Evolutionary conservation across 2,329 filamentous ascomycete genomes (phyloP).

Genomic region (Monosporascus sp.): DNA sequence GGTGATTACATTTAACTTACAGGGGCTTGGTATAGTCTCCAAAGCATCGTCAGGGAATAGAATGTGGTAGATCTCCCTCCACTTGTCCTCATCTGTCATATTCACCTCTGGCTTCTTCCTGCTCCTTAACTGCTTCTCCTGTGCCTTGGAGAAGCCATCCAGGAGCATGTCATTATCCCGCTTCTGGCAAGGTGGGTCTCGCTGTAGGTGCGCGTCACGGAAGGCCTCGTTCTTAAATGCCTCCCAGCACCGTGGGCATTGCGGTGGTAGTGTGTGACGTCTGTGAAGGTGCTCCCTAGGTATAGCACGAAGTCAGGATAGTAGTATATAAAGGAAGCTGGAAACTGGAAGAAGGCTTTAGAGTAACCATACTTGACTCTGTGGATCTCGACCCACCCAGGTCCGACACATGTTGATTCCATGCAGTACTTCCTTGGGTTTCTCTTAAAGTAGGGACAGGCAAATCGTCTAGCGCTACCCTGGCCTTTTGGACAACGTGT

Average conservation of each 20-base stretch:
- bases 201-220: neutral
- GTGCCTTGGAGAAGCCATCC: neutral
- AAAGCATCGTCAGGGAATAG: neutral
- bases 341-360: too few relatives aligned
- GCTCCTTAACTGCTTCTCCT: neutral
- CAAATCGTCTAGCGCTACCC: neutral
- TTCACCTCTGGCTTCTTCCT: constrained; percentile 1
- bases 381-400: constrained; percentile 1
- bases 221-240: neutral
- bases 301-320: neutral
- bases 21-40: neutral
- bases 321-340: too few relatives aligned
- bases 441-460: constrained; percentile 2
- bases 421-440: neutral
- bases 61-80: constrained; percentile 1
- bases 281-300: neutral
- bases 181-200: neutral
- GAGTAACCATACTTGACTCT: neutral
- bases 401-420: constrained; percentile 1
- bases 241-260: neutral
- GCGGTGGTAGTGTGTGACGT: neutral
- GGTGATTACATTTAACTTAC: neutral
- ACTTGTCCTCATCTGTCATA: neutral
- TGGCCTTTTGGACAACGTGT: neutral
- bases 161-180: neutral